Base-by-base conservation (phyloP, 495 filamentous ascomycete genomes). In the Podospora pseudocomata region DNA sequence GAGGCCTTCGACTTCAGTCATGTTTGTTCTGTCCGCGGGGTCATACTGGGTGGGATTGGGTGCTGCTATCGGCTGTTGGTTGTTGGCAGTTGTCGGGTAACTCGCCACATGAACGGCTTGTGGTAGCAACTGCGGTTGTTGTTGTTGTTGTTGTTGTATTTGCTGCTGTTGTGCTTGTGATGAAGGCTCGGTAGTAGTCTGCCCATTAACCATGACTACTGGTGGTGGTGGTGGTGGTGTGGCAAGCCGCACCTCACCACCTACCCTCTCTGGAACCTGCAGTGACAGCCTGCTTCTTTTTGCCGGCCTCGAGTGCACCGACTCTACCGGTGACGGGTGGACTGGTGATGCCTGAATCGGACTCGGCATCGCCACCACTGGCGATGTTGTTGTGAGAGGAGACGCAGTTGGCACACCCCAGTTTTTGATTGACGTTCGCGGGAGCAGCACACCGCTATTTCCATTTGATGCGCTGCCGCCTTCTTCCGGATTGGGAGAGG, bases 231-330 rank as follows among this genome's bases (percentile, higher is more conserved):
- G 76, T 20, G 90, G 90, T 9, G 92, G 92, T 0, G 91, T 94
- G 0, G 91, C 92, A 20, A 95, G 86, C 20, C 92, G 84, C 1
- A 97, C 90, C 11, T 90, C 85, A 0, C 87, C 90, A 2, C 91
- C 90, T 11, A 87, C 78, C 67, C 91, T 86, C 73, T 89, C 86
- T 2, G 93, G 93, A 9, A 96, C 93, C 75, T 95, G 93, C 2
- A 97, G 80, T 56, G 91, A 91, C 23, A 97, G 83, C 62, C 89
- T 83, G 64, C 80, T 83, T 1, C 83, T 76, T 75, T 86, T 76
- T 71, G 85, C 73, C 65, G 79, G 70, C 57, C 73, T 67, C 23
- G 79, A 26, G 68, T 63, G 63, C 7, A 65, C 65, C 27, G 74
- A 73, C 62, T 73, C 78, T 5, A 66, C 64, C 7, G 73, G 68